Conservation (phyloP, 495 filamentous ascomycete species). For the Neurospora tetrasperma region DNA sequence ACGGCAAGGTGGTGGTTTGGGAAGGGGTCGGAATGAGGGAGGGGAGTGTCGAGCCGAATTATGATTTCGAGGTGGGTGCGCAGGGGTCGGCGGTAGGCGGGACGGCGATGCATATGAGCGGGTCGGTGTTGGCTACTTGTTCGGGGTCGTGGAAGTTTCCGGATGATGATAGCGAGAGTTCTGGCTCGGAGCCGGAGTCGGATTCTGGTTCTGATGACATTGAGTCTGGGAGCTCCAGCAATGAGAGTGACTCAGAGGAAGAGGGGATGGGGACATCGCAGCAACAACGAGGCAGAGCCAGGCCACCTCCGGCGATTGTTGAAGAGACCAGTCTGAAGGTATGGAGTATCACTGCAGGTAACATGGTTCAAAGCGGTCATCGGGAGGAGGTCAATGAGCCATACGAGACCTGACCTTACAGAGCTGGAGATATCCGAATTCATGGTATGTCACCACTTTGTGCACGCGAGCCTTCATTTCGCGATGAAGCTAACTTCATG, state of each 20-base stretch:
- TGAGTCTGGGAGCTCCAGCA: constrained; percentile 5
- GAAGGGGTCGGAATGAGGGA: constrained; percentile 46
- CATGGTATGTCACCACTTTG: not conserved
- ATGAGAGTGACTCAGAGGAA: constrained; percentile 6
- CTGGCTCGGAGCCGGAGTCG: not conserved
- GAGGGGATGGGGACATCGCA: not conserved
- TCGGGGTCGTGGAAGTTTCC: constrained; percentile 47
- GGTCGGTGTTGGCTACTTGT: constrained; percentile 62
- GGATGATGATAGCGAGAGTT: constrained; percentile 10
- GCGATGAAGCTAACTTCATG: not conserved
- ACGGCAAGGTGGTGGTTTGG: constrained; percentile 73
- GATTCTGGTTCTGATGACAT: constrained; percentile 5
- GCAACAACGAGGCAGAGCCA: not conserved
- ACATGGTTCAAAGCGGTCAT: not conserved
- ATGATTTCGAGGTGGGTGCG: constrained; percentile 50
- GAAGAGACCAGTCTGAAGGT: constrained; percentile 55
- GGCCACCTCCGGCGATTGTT: constrained; percentile 8
- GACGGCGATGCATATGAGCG: constrained; percentile 54
- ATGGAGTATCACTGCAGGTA: constrained; percentile 39
- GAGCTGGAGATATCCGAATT: not conserved
- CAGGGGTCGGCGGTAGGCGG: constrained; percentile 42
- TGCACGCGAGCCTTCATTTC: not conserved
- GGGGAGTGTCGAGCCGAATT: constrained; percentile 43
- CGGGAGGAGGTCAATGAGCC: not conserved
- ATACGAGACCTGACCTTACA: not conserved